Percentiles rank a stretch among this genome's conserved stretches.
Evolutionary conservation across 2,329 filamentous ascomycete species (phyloP).

Genomic region (Aureobasidium mangrovei): DNA sequence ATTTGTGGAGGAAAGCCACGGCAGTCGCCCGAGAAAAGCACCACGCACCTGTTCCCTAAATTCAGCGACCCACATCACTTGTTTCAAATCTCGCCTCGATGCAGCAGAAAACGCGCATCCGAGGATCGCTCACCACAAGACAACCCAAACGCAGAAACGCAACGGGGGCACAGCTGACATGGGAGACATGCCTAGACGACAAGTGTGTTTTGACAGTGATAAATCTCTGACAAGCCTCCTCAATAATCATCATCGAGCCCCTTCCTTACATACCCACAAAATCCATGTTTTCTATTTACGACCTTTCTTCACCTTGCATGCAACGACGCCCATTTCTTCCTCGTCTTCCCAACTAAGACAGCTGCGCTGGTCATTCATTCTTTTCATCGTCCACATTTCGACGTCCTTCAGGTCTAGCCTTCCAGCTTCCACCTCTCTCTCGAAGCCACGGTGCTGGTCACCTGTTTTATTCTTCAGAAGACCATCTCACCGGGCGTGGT

Average conservation of each 20-base stretch:
- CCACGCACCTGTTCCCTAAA: not conserved
- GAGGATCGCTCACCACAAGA: not conserved
- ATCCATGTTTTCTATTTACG: conserved; percentile 9
- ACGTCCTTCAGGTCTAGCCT: not conserved
- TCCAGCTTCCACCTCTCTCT: not conserved
- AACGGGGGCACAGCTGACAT: conserved; percentile 7
- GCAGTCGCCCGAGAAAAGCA: not conserved
- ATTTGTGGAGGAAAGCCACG: not conserved
- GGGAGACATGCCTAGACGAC: conserved; percentile 4
- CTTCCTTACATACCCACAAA: not conserved
- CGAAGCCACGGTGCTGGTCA: conserved; percentile 9
- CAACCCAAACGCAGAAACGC: conserved; percentile 1
- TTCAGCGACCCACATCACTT: not conserved
- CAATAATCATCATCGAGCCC: not conserved
- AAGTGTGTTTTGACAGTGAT: conserved; percentile 5
- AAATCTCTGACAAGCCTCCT: conserved; percentile 7
- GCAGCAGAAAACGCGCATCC: conserved; percentile 8
- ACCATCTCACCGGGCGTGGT: not conserved
- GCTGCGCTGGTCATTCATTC: conserved; percentile 9
- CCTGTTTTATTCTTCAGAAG: not conserved
- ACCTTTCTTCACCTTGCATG: conserved; percentile 3
- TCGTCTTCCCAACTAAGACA: not conserved
- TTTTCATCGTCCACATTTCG: not conserved
- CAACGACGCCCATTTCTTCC: not conserved
- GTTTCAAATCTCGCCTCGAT: not conserved